Conservation (phyloP, 169 alveolate genomes). For the Besnoitia besnoiti region DNA sequence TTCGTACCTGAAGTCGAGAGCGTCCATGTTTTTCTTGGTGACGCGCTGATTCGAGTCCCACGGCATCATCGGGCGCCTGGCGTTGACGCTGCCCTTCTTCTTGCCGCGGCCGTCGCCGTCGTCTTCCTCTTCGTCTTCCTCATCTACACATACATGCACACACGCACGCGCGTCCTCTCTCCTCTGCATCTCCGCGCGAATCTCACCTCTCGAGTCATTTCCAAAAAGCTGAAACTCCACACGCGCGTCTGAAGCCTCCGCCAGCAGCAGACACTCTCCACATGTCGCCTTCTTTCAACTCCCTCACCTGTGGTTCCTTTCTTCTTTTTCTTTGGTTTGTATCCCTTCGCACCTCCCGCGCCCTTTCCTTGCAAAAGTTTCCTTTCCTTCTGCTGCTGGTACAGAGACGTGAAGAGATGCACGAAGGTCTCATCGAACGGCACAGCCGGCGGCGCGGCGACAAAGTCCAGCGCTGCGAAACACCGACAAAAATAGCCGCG, state of each 20-base stretch:
- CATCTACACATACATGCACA: neutral
- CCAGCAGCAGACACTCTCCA: too few relatives aligned
- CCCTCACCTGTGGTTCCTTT: neutral
- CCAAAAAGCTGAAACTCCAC: too few relatives aligned
- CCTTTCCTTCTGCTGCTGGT: slow-evolving; percentile 17
- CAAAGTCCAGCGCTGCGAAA: slow-evolving; percentile 44
- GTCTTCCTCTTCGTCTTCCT: slow-evolving; percentile 31
- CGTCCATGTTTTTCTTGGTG: slow-evolving; percentile 39
- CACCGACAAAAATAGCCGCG: neutral
- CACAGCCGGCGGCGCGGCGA: slow-evolving; percentile 22
- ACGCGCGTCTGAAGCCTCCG: too few relatives aligned
- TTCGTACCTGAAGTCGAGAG: slow-evolving; percentile 46
- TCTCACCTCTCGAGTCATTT: too few relatives aligned
- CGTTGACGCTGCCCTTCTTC: neutral
- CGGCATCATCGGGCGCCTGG: neutral
- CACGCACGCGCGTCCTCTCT: neutral
- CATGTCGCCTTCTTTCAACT: neutral
- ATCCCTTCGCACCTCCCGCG: slow-evolving; percentile 22
- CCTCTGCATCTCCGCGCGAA: neutral
- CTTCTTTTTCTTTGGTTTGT: neutral
- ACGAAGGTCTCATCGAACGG: slow-evolving; percentile 40
- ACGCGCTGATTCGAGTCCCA: neutral
- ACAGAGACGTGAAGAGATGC: neutral
- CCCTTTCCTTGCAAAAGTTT: slow-evolving; percentile 33
- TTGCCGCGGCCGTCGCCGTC: slow-evolving; percentile 23